phyloP scores from a whole-genome alignment of 2,329 filamentous ascomycete species.

The Exophiala spinifera region DNA sequence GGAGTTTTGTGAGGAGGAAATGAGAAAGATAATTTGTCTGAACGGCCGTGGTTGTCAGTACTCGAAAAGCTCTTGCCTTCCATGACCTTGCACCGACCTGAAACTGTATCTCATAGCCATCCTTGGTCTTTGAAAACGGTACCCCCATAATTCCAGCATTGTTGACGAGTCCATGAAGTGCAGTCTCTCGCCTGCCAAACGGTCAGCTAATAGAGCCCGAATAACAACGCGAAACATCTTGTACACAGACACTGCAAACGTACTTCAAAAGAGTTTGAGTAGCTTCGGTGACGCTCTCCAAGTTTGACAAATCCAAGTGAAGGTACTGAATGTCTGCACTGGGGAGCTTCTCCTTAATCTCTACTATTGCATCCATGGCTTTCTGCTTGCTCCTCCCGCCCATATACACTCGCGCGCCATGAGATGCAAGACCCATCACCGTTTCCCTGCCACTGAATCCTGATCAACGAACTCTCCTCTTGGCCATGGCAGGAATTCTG shows the following conservation, averaged over 20 bases:
- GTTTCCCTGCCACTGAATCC: too few relatives aligned
- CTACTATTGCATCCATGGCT: conserved; percentile 35
- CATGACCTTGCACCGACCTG: too few relatives aligned
- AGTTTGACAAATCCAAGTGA: conserved; percentile 30
- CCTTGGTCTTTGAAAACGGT: conserved; percentile 34
- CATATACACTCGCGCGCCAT: conserved; percentile 47
- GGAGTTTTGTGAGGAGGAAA: conserved; percentile 41
- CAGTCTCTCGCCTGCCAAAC: too few relatives aligned
- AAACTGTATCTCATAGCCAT: conserved; percentile 41
- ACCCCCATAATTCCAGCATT: conserved; percentile 31
- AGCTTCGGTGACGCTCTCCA: too few relatives aligned
- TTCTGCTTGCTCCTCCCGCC: conserved; percentile 38
- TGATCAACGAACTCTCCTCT: too few relatives aligned
- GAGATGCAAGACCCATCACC: conserved; percentile 43
- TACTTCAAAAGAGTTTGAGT: too few relatives aligned
- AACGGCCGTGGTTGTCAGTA: too few relatives aligned
- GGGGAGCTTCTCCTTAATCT: conserved; percentile 33
- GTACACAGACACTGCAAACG: too few relatives aligned
- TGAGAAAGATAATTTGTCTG: conserved; percentile 47
- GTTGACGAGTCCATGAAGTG: conserved; percentile 34
- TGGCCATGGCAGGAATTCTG: too few relatives aligned
- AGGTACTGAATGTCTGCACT: conserved; percentile 37
- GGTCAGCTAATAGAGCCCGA: too few relatives aligned
- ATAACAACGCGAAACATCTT: too few relatives aligned
- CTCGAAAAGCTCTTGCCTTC: too few relatives aligned